A percentile compares a stretch with the other conserved stretches of the same genome.
Evolutionary conservation across 2,329 filamentous ascomycete species (phyloP).

Genomic region (Annulohypoxylon truncatum): DNA sequence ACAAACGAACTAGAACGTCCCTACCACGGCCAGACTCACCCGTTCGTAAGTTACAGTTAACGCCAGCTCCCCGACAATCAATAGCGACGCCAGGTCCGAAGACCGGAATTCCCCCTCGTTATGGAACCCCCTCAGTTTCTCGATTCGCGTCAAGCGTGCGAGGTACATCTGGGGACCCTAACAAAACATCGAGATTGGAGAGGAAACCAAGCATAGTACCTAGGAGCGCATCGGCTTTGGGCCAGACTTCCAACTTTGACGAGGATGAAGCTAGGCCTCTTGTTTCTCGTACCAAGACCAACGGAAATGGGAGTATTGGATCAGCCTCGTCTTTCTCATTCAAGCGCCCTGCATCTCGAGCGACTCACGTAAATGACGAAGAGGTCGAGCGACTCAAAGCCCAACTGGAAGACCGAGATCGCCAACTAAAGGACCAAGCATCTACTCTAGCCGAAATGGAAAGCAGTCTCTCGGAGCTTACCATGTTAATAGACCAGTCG

Average conservation of each 20-base stretch:
- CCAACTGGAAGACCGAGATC: constrained; percentile 85
- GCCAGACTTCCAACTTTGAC: constrained; percentile 59
- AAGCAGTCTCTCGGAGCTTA: constrained; percentile 55
- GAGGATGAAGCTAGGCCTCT: constrained; percentile 70
- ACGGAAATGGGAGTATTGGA: constrained; percentile 65
- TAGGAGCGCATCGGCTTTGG: constrained; percentile 70
- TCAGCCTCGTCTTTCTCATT: constrained; percentile 66
- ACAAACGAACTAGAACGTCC: constrained; percentile 79
- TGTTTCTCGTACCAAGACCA: constrained; percentile 63
- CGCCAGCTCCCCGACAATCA: constrained; percentile 67
- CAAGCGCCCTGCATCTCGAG: constrained; percentile 65
- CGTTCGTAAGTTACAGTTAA: constrained; percentile 74
- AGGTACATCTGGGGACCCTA: constrained; percentile 70
- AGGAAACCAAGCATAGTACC: constrained; percentile 64
- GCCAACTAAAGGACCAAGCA: constrained; percentile 89
- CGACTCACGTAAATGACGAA: constrained; percentile 67
- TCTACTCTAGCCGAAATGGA: constrained; percentile 90
- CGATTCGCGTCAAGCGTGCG: constrained; percentile 74
- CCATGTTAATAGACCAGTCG: constrained; percentile 74
- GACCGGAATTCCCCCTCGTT: constrained; percentile 61
- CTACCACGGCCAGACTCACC: constrained; percentile 92
- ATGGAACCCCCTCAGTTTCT: constrained; percentile 70
- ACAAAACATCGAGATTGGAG: constrained; percentile 63
- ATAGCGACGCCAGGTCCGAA: constrained; percentile 65
- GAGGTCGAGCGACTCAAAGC: constrained; percentile 78